Conservation (phyloP, 805 yeast genomes). For the Lipomyces anomalus region DNA sequence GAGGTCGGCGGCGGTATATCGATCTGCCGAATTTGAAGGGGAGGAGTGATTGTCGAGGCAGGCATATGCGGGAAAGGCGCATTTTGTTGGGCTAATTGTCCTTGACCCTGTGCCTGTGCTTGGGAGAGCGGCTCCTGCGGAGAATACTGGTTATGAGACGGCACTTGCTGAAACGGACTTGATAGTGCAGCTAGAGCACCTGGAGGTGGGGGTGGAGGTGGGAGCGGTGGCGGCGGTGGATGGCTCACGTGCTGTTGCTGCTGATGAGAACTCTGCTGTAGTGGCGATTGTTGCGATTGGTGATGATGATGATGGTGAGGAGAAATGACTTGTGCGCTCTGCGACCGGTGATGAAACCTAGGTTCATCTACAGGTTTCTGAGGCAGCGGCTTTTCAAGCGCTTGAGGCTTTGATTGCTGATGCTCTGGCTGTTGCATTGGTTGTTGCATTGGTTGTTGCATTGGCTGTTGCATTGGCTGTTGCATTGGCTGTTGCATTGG, state of each 20-base stretch:
- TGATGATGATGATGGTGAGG: constrained; percentile 12
- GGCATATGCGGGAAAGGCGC: background rate
- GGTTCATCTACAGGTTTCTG: no score
- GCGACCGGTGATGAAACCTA: no score
- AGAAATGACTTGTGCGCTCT: no score
- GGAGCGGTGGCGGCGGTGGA: constrained; percentile 5
- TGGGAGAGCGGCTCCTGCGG: constrained; percentile 7
- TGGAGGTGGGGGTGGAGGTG: constrained; percentile 11
- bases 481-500: constrained; percentile 1
- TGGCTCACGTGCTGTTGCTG: background rate
- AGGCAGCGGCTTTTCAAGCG: background rate
- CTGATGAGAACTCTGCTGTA: background rate
- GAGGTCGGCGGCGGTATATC: constrained; percentile 3
- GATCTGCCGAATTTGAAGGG: constrained; percentile 15
- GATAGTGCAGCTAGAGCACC: constrained; percentile 9
- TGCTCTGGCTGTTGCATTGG: background rate
- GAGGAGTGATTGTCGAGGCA: constrained; percentile 6
- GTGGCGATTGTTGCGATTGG: constrained; percentile 11
- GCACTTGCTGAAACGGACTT: constrained; percentile 1
- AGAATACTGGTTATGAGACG: constrained; percentile 13
- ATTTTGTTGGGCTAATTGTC: background rate
- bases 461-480: constrained; percentile 7
- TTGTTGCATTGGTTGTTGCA: constrained; percentile 5
- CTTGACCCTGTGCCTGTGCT: constrained; percentile 1
- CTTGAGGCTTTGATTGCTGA: background rate